Base-by-base conservation (phyloP, 345 rosid genomes). In the Excoecaria cochinchinensis region DNA sequence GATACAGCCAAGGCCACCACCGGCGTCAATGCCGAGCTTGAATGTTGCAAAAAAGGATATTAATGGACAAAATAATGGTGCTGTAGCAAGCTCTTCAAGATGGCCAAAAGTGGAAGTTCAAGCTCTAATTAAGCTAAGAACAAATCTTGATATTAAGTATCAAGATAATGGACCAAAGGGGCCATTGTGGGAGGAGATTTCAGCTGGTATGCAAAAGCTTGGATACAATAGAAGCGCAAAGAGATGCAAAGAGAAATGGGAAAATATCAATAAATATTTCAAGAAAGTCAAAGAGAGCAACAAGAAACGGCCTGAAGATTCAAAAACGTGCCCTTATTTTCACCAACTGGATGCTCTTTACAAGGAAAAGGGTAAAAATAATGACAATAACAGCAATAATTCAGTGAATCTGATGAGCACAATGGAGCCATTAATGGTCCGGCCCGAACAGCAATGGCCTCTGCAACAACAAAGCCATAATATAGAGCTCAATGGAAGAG, bases 221-320 rank as follows among this genome's bases (percentile, higher is more conserved):
- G 97, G 97, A 17, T 91, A 91, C 59, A 82, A 89, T 59, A 81
- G 97, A 69, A 94, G 85, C 71, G 82, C 97, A 0, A 94, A 92
- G 84, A 77, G 98, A 79, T 92, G 98, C 70, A 94, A 94, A 82
- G 97, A 94, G 89, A 92, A 94, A 84, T 92, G 97, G 97, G 98
- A 91, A 84, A 94, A 94, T 77, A 92, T 92, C 74, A 94, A 94
- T 87, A 94, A 94, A 86, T 94, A 92, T 83, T 94, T 92, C 88
- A 92, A 87, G 90, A 94, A 89, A 81, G 94, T 88, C 13, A 92
- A 88, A 78, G 96, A 94, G 50, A 86, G 92, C 84, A 90, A 76
- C 77, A 90, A 87, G 86, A 90, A 79, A 78, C 79, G 97, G 73
- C 88, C 90, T 0, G 86, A 79, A 76, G 93, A 89, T 82, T 86